Evolutionary conservation across 495 filamentous ascomycete species (phyloP), one percentile per base, ranked within the genome.

Genomic region (Trichoderma asperelloides): DNA sequence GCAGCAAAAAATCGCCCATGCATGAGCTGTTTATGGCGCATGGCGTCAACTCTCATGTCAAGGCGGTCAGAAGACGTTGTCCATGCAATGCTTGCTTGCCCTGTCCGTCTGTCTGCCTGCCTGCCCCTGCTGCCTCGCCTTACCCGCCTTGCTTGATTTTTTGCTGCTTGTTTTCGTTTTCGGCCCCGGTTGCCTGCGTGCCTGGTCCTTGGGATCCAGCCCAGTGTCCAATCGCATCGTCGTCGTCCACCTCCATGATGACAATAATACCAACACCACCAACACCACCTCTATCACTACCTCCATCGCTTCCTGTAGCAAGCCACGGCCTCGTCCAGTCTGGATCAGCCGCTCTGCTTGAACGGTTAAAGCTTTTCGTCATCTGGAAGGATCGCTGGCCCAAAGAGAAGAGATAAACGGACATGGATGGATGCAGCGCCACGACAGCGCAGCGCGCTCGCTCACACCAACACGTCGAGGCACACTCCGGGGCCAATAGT

Each of bases 21-120:
- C 55, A 60, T 60, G 55, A 60, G 55, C 55, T 60, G 55, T 60
- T 60, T 60, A 60, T 60, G 55, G 55, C 55, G 55, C 55, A 60
- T 60, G 55, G 55, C 55, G 55, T 60, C 55, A 60, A 60, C 25
- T 18, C 21, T 30, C 55, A 30, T 60, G 23, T 33, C 55, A 60
- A 51, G 55, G 55, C 55, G 55, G 55, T 60, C 55, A 60, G 55
- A 30, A 12, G 27, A 7, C 55, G 12, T 15, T 23, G 55, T 60
- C 27, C 2, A 13, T 12, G 27, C 55, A 60, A 60, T 60, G 55
- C 55, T 18, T 60, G 55, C 55, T 30, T 60, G 27, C 25, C 25
- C 15, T 60, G 55, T 13, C 11, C 11, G 23, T 12, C 11, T n/a
- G 43, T 2, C 43, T 47, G 13, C 4, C 43, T 7, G 33, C 43